Conservation (phyloP, 257 asterid species). For the Lithospermum erythrorhizon region DNA sequence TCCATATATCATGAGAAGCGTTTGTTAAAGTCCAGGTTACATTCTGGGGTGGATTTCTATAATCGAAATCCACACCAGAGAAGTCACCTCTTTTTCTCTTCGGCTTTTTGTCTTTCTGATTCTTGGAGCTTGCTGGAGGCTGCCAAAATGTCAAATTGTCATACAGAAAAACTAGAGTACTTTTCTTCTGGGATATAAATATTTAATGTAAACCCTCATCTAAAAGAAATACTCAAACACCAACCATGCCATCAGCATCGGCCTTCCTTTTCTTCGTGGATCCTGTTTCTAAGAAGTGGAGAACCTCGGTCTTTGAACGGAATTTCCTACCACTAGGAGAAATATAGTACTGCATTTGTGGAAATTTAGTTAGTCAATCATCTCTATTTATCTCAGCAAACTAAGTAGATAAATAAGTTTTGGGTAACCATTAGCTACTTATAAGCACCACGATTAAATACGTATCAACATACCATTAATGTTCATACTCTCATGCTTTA, state of each 20-base stretch:
- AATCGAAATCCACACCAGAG: constrained; percentile 17
- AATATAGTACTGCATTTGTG: constrained; percentile 19
- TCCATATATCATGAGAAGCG: constrained; percentile 14
- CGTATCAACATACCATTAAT: too few relatives aligned
- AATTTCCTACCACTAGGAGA: constrained; percentile 22
- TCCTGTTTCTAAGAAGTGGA: constrained; percentile 25
- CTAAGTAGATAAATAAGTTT: neutral
- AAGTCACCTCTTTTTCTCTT: constrained; percentile 9
- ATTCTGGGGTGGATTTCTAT: constrained; percentile 19
- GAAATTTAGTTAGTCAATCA: neutral
- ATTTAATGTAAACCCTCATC: neutral
- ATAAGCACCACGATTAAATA: too few relatives aligned
- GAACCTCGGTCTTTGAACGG: constrained; percentile 31
- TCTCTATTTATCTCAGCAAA: neutral
- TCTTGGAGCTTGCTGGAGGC: constrained; percentile 16
- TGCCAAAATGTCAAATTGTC: constrained; percentile 8
- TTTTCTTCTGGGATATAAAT: neutral
- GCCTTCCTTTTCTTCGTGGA: constrained; percentile 18
- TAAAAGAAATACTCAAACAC: constrained; percentile 4
- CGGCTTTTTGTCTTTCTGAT: constrained; percentile 10
- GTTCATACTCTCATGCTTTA: too few relatives aligned
- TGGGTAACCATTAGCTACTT: too few relatives aligned
- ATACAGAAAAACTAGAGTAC: neutral
- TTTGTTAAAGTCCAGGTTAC: constrained; percentile 17
- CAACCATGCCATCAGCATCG: constrained; percentile 13